Conservation (phyloP, 192 early-diverging fungal genomes). For the Physocladia obscura region DNA sequence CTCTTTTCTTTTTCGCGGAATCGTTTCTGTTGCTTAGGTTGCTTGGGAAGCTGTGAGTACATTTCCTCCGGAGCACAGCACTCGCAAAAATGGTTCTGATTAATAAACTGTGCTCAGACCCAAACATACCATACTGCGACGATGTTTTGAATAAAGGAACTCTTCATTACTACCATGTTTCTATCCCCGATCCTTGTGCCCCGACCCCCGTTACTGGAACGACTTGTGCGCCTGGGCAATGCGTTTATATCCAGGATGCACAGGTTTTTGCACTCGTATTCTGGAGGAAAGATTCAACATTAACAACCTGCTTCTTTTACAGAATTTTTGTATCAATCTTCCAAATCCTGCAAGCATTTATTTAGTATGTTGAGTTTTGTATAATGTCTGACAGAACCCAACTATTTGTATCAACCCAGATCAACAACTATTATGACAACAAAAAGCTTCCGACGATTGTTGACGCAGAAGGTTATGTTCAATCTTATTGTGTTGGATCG, state of each 20-base stretch:
- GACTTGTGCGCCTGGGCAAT: neutral
- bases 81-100: neutral
- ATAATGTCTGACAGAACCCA: too few relatives aligned
- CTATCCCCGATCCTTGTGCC: neutral
- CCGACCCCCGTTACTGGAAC: neutral
- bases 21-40: too few relatives aligned
- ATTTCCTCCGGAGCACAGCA: neutral
- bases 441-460: slow-evolving; percentile 25
- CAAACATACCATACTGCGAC: neutral
- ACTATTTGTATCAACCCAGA: slow-evolving; percentile 1
- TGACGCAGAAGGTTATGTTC: slow-evolving; percentile 32
- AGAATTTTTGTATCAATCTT: slow-evolving; percentile 41
- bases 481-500: slow-evolving; percentile 32
- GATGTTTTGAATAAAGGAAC: neutral
- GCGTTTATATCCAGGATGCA: neutral
- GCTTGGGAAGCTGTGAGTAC: neutral
- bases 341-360: slow-evolving; percentile 25
- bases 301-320: neutral
- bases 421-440: slow-evolving; percentile 19
- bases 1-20: neutral
- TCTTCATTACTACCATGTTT: neutral
- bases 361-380: slow-evolving; percentile 11
- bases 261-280: too few relatives aligned
- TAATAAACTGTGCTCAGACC: too few relatives aligned
- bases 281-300: too few relatives aligned